These are phyloP conservation scores for Trichoderma atroviride DNA, from an alignment of 2,329 filamentous ascomycete genomes.

Conservation along the genomic window DNA sequence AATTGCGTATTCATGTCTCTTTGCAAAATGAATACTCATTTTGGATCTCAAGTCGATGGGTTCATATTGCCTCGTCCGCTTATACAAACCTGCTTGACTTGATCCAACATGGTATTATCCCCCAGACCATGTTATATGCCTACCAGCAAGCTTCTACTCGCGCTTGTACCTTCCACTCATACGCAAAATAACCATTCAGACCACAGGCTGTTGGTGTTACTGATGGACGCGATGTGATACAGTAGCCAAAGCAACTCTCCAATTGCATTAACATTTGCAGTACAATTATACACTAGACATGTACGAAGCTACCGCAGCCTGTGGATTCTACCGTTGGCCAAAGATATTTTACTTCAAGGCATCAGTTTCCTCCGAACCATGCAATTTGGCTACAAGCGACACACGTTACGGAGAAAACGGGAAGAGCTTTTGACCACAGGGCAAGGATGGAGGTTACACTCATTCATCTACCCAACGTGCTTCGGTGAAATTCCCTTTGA, in stretches of 20 bases:
- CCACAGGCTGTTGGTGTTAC: neutral
- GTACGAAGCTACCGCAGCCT: neutral
- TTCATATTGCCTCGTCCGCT: neutral
- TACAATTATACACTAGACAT: neutral
- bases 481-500: neutral
- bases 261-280: neutral
- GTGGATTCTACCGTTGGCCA: neutral
- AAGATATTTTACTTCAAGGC: neutral
- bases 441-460: slow-evolving; percentile 9
- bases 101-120: neutral
- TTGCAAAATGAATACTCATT: neutral
- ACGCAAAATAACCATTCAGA: neutral
- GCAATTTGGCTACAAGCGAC: slow-evolving; percentile 3
- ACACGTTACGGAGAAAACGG: slow-evolving; percentile 19
- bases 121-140: neutral
- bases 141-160: neutral
- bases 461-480: slow-evolving; percentile 13
- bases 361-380: neutral
- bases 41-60: neutral
- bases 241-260: neutral
- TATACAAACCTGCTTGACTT: neutral
- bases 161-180: neutral
- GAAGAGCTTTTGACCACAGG: neutral
- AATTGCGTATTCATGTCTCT: neutral
- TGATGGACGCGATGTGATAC: neutral